These are phyloP conservation scores for Auxenochlorella pyrenoidosa DNA, from an alignment of 139 green algal genomes.

Conservation along the genomic window DNA sequence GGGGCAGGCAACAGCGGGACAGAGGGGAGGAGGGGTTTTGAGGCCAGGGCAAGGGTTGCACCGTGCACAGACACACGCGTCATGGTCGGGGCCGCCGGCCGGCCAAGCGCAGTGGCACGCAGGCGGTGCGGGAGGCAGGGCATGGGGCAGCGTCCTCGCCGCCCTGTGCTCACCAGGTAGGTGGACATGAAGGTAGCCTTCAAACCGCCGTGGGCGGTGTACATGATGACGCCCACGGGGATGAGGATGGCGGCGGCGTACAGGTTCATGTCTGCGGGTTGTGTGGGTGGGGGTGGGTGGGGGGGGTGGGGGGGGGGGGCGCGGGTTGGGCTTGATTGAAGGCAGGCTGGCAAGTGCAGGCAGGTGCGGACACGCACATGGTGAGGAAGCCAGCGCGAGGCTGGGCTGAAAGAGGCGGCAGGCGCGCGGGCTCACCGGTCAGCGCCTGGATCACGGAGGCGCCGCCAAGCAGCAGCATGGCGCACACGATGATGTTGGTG, in stretches of 20 bases:
- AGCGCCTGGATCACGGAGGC: slow-evolving; percentile 90
- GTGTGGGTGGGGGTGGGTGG: too few species aligned
- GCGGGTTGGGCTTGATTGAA: background rate
- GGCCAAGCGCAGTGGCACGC: too few species aligned
- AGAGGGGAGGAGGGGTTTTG: too few species aligned
- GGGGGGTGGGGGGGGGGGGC: background rate
- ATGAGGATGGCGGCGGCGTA: slow-evolving; percentile 53
- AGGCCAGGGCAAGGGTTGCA: background rate
- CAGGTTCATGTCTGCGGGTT: slow-evolving; percentile 28
- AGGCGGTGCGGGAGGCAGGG: too few species aligned
- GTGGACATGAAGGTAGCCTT: slow-evolving; percentile 91
- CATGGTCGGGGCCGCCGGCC: too few species aligned
- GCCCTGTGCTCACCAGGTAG: background rate
- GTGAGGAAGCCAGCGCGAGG: background rate
- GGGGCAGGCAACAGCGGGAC: too few species aligned
- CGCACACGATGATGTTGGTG: slow-evolving; percentile 89
- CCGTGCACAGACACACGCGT: too few species aligned
- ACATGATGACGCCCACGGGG: slow-evolving; percentile 82
- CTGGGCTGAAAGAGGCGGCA: background rate
- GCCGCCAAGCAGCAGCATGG: slow-evolving; percentile 94
- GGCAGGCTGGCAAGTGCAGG: background rate
- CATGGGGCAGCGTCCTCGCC: too few species aligned
- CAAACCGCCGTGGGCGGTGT: slow-evolving; percentile 91
- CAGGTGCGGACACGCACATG: background rate
- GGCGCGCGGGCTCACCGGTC: slow-evolving; percentile 56